These are phyloP conservation scores for Phellinidium pouzarii DNA, from an alignment of 1,284 basidiomycete genomes.

Conservation along the genomic window DNA sequence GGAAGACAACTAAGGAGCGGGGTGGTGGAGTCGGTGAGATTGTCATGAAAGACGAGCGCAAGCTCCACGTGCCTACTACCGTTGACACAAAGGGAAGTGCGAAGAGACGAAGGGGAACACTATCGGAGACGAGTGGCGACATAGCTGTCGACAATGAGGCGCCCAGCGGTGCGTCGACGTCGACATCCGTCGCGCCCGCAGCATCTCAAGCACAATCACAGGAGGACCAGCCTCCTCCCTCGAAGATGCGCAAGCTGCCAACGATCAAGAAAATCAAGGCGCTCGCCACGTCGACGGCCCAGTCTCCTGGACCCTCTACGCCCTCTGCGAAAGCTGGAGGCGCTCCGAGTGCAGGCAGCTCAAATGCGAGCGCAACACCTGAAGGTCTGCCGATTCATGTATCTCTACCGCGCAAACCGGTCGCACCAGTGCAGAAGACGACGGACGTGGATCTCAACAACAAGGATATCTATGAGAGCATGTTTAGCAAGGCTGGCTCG, in stretches of 20 bases:
- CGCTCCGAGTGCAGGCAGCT: conserved; percentile 21
- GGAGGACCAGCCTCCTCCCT: conserved; percentile 23
- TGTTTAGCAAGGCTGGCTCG: conserved; percentile 61
- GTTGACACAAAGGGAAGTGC: conserved; percentile 6
- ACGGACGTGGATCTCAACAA: conserved; percentile 62
- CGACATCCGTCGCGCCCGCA: conserved; percentile 1
- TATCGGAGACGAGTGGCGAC: background rate
- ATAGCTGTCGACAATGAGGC: conserved; percentile 2
- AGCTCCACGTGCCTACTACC: conserved; percentile 19
- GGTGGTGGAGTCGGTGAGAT: conserved; percentile 28
- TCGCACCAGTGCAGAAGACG: conserved; percentile 30
- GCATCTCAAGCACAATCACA: conserved; percentile 5
- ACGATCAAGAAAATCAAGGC: conserved; percentile 68
- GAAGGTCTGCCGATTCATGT: conserved; percentile 22
- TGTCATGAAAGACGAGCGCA: conserved; percentile 36
- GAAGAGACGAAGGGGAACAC: conserved; percentile 7
- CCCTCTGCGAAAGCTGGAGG: conserved; percentile 23
- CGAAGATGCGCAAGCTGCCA: conserved; percentile 62
- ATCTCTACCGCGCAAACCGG: conserved; percentile 33
- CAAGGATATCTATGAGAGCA: conserved; percentile 50
- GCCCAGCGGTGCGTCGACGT: background rate
- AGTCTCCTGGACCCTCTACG: conserved; percentile 27
- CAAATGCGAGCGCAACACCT: conserved; percentile 19
- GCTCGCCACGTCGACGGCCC: too few species aligned
- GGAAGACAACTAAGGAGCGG: conserved; percentile 26